Evolutionary conservation across 1,139 yeast genomes (phyloP).

Genomic region (Suhomyces yuchorum): DNA sequence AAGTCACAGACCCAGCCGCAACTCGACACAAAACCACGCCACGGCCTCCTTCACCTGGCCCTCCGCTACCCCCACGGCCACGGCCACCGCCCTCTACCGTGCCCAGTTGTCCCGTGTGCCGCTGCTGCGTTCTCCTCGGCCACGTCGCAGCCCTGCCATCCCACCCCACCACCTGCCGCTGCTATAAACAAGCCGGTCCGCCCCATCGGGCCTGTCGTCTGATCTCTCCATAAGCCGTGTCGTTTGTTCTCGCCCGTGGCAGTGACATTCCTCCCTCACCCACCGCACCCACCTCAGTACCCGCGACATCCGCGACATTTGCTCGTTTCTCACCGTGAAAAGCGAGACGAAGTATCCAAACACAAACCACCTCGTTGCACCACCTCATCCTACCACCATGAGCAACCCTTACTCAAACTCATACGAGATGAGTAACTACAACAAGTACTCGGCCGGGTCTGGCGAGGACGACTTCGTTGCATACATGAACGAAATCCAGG

Average conservation of each 20-base stretch:
- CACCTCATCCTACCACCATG: conserved; percentile 16
- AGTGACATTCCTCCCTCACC: background rate
- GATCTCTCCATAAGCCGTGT: background rate
- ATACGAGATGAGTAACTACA: conserved; percentile 40
- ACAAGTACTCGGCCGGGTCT: conserved; percentile 27
- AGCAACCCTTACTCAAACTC: conserved; percentile 31
- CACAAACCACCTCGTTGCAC: background rate
- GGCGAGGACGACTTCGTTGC: conserved; percentile 64
- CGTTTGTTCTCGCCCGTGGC: background rate
- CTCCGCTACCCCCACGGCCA: background rate
- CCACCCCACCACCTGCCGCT: too few species aligned
- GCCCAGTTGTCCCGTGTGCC: too few species aligned
- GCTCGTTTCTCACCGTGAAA: conserved; percentile 16
- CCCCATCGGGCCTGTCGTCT: background rate
- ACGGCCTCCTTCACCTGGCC: background rate
- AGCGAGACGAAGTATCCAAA: conserved; percentile 5
- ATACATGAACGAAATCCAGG: conserved; percentile 83
- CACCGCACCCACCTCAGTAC: too few species aligned
- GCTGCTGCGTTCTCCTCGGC: background rate
- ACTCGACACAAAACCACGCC: background rate
- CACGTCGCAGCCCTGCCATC: background rate
- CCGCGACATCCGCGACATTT: conserved; percentile 11
- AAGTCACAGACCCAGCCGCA: background rate
- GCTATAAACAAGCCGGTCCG: too few species aligned
- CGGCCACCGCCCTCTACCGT: background rate